Evolutionary conservation across 2,329 filamentous ascomycete species (phyloP), one percentile per base, ranked within the genome.

Genomic region (Corniculantispora saksenae): DNA sequence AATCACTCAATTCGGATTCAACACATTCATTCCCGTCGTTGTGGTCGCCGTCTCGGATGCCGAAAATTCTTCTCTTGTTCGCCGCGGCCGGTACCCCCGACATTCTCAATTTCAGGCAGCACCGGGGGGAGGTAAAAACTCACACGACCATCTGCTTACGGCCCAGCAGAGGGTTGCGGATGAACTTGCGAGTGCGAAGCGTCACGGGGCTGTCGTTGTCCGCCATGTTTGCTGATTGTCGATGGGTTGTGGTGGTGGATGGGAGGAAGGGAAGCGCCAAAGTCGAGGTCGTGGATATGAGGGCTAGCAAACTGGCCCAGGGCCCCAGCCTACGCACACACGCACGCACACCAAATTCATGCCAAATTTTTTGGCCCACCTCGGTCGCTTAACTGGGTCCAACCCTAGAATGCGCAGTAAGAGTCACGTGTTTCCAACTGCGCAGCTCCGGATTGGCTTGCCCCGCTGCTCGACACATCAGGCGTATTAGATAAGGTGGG

Each of bases 131-230:
- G n/a, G n/a, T n/a, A 70, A 70, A 74, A 74, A 90, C 91, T 89
- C 93, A 97, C 94, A 97, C 92, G 85, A 97, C 94, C 93, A 98
- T 97, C 91, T 98, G 94, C 89, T 97, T 97, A 83, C 94, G 92
- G 82, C 91, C 93, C 81, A 99, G 91, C 80, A 99, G 93, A 83
- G 95, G 92, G 90, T 99, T 99, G 87, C 94, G 93, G 86, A 98
- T 96, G 92, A 99, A 99, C 89, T 98, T 98, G 92, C 95, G 94
- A 84, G 95, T 99, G 87, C 95, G 89, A 85, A 94, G 85, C 78
- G 91, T 93, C 81, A 93, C 90, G 80, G 90, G 84, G 76, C 83
- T 83, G 81, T 92, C 90, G 79, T 84, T 83, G 84, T 94, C 91
- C 84, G 94, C 91, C 94, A 97, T 97, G 83, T 84, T 96, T 86